Conservation (phyloP, 2,329 filamentous ascomycete species). For the Drechmeria coniospora region DNA sequence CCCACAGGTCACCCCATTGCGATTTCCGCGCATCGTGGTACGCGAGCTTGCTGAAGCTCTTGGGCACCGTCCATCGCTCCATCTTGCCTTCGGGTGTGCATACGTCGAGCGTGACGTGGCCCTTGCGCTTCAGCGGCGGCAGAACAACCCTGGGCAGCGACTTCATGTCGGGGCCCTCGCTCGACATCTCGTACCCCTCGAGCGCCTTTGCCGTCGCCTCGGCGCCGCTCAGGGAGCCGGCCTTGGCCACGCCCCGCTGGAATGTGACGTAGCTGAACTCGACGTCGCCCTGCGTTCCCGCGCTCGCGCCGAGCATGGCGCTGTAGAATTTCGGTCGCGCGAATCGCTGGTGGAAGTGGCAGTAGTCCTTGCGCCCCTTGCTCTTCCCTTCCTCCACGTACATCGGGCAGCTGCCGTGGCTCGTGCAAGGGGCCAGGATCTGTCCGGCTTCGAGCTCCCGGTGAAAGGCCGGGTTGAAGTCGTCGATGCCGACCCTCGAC, state of each 20-base stretch:
- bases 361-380: constrained; percentile 71
- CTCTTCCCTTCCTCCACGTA: constrained; percentile 57
- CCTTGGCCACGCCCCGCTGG: constrained; percentile 48
- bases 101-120: constrained; percentile 78
- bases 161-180: constrained; percentile 36
- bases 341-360: constrained; percentile 80
- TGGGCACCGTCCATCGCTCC: constrained; percentile 87
- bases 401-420: constrained; percentile 79
- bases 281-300: constrained; percentile 77
- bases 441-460: constrained; percentile 42
- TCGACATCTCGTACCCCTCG: constrained; percentile 47
- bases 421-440: constrained; percentile 69
- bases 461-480: constrained; percentile 22
- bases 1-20: constrained; percentile 89
- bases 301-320: constrained; percentile 49
- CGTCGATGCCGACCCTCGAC: constrained; percentile 15
- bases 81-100: constrained; percentile 76
- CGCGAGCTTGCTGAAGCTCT: constrained; percentile 62
- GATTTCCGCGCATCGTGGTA: constrained; percentile 89
- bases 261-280: constrained; percentile 82
- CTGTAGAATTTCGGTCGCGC: constrained; percentile 73
- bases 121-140: constrained; percentile 70
- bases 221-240: constrained; percentile 27
- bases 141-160: constrained; percentile 65
- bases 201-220: constrained; percentile 53